These are phyloP conservation scores for Amorphotheca resinae DNA, from an alignment of 495 filamentous ascomycete genomes.

Conservation along the genomic window DNA sequence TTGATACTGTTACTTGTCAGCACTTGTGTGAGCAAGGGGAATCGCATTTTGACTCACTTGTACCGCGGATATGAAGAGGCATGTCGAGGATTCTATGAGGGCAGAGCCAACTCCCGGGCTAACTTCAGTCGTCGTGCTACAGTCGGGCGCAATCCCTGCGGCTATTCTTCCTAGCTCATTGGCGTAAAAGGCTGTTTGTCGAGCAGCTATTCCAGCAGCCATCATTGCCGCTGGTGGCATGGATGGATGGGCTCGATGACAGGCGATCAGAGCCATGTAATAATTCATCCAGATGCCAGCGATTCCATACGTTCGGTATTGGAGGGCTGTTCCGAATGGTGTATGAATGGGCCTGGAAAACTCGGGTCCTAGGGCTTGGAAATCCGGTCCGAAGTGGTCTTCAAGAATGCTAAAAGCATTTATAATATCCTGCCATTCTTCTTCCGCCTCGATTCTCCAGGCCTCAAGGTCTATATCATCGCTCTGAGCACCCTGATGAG, in stretches of 20 bases:
- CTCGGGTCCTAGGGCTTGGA: conserved; percentile 65
- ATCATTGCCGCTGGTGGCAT: conserved; percentile 87
- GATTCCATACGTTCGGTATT: conserved; percentile 78
- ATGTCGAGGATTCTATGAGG: conserved; percentile 65
- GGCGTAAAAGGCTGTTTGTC: conserved; percentile 54
- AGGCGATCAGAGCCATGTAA: conserved; percentile 67
- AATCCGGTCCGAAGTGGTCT: conserved; percentile 57
- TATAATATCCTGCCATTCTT: conserved; percentile 68
- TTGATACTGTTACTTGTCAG: conserved; percentile 43
- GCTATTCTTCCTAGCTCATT: conserved; percentile 69
- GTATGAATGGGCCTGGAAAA: conserved; percentile 45
- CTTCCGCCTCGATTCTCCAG: conserved; percentile 54
- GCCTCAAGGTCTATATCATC: conserved; percentile 42
- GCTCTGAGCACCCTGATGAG: conserved; percentile 25
- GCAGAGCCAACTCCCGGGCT: conserved; percentile 73
- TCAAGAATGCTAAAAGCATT: conserved; percentile 55
- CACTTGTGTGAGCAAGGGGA: background rate
- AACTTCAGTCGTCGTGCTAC: conserved; percentile 43
- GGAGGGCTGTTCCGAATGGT: conserved; percentile 73
- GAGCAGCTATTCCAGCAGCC: conserved; percentile 40
- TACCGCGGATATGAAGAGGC: conserved; percentile 75
- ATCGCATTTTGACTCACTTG: conserved; percentile 29
- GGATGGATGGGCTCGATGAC: conserved; percentile 64
- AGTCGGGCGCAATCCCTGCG: conserved; percentile 62
- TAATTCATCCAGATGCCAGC: conserved; percentile 75